These are phyloP conservation scores for Aulographum hederae DNA, from an alignment of 2,329 filamentous ascomycete species.

Conservation along the genomic window DNA sequence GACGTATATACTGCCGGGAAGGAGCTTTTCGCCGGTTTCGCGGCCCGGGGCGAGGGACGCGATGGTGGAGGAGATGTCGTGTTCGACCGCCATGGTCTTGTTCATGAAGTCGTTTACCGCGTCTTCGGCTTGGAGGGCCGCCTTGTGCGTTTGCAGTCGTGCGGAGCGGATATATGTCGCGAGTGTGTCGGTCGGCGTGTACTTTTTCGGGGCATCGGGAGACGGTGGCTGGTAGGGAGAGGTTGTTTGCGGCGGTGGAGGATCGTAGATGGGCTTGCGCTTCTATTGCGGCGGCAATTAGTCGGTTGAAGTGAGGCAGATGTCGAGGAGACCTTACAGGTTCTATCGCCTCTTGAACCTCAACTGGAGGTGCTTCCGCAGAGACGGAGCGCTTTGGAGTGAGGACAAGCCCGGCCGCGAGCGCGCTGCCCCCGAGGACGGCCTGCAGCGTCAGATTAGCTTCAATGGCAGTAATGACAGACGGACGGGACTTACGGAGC, in stretches of 20 bases:
- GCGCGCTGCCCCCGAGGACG: no score
- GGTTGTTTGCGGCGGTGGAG: constrained; percentile 12
- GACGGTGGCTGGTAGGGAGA: constrained; percentile 17
- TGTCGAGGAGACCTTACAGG: no score
- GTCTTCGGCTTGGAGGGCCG: constrained; percentile 60
- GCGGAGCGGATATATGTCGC: constrained; percentile 64
- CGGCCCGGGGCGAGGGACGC: constrained; percentile 73
- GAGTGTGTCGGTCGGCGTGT: constrained; percentile 77
- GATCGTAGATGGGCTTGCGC: constrained; percentile 65
- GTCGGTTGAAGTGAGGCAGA: no score
- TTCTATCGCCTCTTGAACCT: no score
- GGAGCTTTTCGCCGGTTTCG: constrained; percentile 70
- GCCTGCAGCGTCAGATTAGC: no score
- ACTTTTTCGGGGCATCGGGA: no score
- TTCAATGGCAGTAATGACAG: no score
- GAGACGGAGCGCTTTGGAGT: no score
- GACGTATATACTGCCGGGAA: constrained; percentile 83
- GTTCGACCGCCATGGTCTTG: constrained; percentile 66
- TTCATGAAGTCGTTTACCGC: constrained; percentile 69
- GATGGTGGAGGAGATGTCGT: constrained; percentile 75
- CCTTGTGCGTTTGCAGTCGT: constrained; percentile 62
- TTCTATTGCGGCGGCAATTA: no score
- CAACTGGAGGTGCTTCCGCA: no score
- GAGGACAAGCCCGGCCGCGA: no score
- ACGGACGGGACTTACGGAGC: no score